Conservation (phyloP, 2,329 filamentous ascomycete genomes). For the Colletotrichum falcatum region DNA sequence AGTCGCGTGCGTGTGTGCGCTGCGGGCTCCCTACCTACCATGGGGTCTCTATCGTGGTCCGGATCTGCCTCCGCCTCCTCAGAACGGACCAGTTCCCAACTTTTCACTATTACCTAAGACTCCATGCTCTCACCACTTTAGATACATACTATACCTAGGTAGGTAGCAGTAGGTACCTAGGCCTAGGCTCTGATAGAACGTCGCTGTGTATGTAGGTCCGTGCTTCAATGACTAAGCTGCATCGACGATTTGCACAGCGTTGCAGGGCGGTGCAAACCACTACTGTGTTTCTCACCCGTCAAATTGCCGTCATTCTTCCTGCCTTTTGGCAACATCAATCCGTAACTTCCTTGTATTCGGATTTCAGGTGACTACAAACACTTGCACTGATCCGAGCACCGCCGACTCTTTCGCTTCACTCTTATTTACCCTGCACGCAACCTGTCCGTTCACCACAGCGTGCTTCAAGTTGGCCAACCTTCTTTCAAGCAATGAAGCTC, state of each 20-base stretch:
- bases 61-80: constrained; percentile 34
- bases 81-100: constrained; percentile 9
- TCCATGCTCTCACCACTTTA: neutral
- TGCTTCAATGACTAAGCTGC: neutral
- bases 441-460: constrained; percentile 1
- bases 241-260: neutral
- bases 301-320: constrained; percentile 29
- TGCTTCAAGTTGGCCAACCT: neutral
- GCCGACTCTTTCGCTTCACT: neutral
- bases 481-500: constrained; percentile 35
- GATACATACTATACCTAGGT: no score
- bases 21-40: neutral
- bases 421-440: neutral
- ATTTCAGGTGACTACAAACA: constrained; percentile 23
- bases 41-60: constrained; percentile 3
- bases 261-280: neutral
- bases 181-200: no score
- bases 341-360: constrained; percentile 28
- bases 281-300: constrained; percentile 14
- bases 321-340: neutral
- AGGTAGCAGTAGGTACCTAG: no score
- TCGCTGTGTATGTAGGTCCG: no score
- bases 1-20: neutral
- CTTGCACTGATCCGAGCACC: constrained; percentile 27
- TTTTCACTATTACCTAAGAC: neutral